Base-by-base conservation (phyloP, 352 stramenopile species). In the Phytophthora macrochlamydospora region DNA sequence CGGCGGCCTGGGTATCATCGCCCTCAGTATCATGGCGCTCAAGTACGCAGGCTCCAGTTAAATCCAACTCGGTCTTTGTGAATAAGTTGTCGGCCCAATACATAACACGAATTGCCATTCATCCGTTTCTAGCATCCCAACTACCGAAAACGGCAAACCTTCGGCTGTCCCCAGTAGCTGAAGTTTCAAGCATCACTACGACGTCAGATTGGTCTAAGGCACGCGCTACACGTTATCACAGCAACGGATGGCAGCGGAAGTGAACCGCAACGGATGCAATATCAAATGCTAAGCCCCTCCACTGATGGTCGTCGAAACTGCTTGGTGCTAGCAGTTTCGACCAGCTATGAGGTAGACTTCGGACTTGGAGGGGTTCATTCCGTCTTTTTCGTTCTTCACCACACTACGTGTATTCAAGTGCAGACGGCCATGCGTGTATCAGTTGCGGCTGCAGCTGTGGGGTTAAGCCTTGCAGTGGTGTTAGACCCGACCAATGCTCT, bases 1-100 rank as follows among this genome's bases (percentile, higher is more conserved):
- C 68, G 80, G 76, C 43, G 94, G 94, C 46, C 87, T 98, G 73
- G 67, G 65, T 8, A 76, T 98, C 54, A 98, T 98, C 57, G 90
- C 93, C 31, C 65, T 96, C 30, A 97, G 92, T 54, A 60, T 98
- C 28, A 82, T 98, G 32, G 60, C 97, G 7, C 86, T 98, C 53
- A 71, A 87, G 48, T 92, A 87, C 62, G 79, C 79, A 7, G 82
- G 82, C n/a, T 85, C 81, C 13, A 69, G 74, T 14, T 90, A 83
- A 67, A 42, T 14, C 13, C 32, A 33, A 29, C 13, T n/a, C n/a
- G 8, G 38, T 14, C 18, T 45, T 14, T 24, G 38, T 45, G 18
- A 24, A 24, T 45, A 13, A 24, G 4, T 3, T 45, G 38, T 40
- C 9, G 35, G 9, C 35, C 35, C 35, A 40, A 40, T 40, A 40